phyloP scores from a whole-genome alignment of 371 early-diverging fungal genomes.

The Mucor irregularis region DNA sequence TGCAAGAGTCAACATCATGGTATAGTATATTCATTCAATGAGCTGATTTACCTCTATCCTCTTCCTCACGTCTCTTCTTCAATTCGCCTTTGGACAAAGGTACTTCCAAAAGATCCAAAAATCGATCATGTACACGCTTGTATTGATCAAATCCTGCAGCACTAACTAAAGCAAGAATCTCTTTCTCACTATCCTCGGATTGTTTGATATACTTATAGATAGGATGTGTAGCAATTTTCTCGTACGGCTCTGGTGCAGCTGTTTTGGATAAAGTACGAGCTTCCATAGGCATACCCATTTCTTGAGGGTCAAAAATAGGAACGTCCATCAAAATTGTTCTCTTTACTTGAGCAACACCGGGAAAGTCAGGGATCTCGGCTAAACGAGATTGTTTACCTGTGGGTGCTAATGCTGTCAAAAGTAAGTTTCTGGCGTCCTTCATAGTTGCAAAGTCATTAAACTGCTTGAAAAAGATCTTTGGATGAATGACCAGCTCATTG shows the following conservation, averaged over 20 bases:
- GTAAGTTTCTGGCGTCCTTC: constrained; percentile 23
- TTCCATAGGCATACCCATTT: constrained; percentile 18
- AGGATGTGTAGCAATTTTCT: constrained; percentile 2
- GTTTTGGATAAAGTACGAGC: constrained; percentile 7
- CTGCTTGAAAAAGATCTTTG: constrained; percentile 23
- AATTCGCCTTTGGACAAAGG: constrained; percentile 26
- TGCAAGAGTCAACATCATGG: no score
- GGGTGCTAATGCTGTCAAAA: constrained; percentile 10
- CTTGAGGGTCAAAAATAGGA: constrained; percentile 28
- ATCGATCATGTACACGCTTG: constrained; percentile 26
- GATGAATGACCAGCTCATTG: constrained; percentile 17
- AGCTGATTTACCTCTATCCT: constrained; percentile 9
- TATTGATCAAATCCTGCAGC: constrained; percentile 25
- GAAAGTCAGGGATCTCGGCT: constrained; percentile 20
- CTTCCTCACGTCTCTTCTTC: constrained; percentile 25
- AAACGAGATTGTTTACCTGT: constrained; percentile 18
- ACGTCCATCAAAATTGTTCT: constrained; percentile 26
- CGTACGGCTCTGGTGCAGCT: constrained; percentile 14
- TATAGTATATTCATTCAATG: no score
- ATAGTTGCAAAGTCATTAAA: constrained; percentile 19
- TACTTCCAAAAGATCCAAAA: constrained; percentile 27
- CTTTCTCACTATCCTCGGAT: constrained; percentile 7
- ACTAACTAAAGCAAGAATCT: constrained; percentile 15
- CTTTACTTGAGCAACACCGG: constrained; percentile 12
- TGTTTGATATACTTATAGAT: constrained; percentile 7